A percentile compares a stretch with the other conserved stretches of the same genome.
Evolutionary conservation across 2,329 filamentous ascomycete species (phyloP).

Genomic region (Fusarium citri): DNA sequence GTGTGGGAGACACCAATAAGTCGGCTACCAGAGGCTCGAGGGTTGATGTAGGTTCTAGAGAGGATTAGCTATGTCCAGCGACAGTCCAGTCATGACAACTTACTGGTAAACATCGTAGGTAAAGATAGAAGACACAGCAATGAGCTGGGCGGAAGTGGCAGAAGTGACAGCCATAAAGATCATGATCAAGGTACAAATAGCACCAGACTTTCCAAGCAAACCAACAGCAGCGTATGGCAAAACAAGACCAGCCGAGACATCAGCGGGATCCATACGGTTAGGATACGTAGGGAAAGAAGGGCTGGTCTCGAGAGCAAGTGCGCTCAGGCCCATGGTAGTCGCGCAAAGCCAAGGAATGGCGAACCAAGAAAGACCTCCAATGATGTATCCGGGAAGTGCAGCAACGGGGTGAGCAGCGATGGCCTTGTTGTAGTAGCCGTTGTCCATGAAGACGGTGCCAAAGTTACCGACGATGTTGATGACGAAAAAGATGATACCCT

Average conservation of each 20-base stretch:
- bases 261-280: slow-evolving; percentile 56
- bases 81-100: fast-evolving
- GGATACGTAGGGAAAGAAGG: slow-evolving; percentile 60
- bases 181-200: slow-evolving; percentile 42
- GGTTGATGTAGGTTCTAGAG: slow-evolving; percentile 67
- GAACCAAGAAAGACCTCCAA: slow-evolving; percentile 90
- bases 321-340: slow-evolving; percentile 87
- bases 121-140: slow-evolving; percentile 87
- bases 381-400: slow-evolving; percentile 87
- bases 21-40: slow-evolving; percentile 76
- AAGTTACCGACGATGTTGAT: slow-evolving; percentile 90
- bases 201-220: slow-evolving; percentile 66
- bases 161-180: slow-evolving; percentile 76
- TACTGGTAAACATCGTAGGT: slow-evolving; percentile 36
- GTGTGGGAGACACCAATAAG: slow-evolving; percentile 84
- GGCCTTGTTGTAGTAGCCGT: slow-evolving; percentile 91
- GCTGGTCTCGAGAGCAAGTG: slow-evolving; percentile 76
- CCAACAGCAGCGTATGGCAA: slow-evolving; percentile 88
- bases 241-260: slow-evolving; percentile 85
- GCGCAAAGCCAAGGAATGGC: slow-evolving; percentile 92
- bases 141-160: slow-evolving; percentile 83
- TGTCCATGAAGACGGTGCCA: slow-evolving; percentile 85
- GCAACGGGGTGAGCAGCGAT: slow-evolving; percentile 88
- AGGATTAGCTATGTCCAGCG: fast-evolving
- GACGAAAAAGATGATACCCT: slow-evolving; percentile 90